Conservation (phyloP, 2,329 filamentous ascomycete species). For the Westerdykella sp. region DNA sequence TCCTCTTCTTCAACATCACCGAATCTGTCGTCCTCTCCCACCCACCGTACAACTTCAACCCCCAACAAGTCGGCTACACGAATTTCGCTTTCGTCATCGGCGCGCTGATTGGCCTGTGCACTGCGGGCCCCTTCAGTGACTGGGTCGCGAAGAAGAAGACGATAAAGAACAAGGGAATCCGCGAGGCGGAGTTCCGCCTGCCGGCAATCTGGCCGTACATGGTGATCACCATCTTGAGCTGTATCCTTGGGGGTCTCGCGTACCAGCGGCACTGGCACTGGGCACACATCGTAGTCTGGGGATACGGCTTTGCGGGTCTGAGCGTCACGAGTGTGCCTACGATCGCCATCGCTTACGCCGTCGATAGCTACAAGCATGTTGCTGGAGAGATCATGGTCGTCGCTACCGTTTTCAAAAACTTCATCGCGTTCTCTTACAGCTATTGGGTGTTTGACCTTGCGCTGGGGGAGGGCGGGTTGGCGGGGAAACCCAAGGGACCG, state of each 20-base stretch:
- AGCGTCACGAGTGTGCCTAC: constrained; percentile 40
- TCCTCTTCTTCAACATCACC: constrained; percentile 48
- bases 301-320: constrained; percentile 42
- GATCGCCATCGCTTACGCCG: constrained; percentile 41
- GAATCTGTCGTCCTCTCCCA: constrained; percentile 44
- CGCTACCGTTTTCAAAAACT: constrained; percentile 42
- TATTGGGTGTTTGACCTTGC: constrained; percentile 40
- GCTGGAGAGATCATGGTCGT: constrained; percentile 44
- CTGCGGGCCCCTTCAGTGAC: constrained; percentile 51
- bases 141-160: constrained; percentile 53
- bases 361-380: constrained; percentile 45
- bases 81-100: constrained; percentile 47
- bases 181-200: constrained; percentile 55
- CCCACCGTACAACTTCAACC: constrained; percentile 43
- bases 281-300: constrained; percentile 45
- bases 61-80: constrained; percentile 44
- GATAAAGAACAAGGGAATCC: constrained; percentile 47
- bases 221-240: constrained; percentile 46
- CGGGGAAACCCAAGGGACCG: too few relatives aligned
- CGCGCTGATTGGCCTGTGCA: constrained; percentile 48
- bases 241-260: constrained; percentile 44
- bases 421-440: constrained; percentile 40
- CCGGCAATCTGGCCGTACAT: constrained; percentile 43
- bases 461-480: constrained; percentile 16
- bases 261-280: constrained; percentile 47